Conservation (phyloP, 1,284 basidiomycete genomes). For the Ustilago cynodontis region DNA sequence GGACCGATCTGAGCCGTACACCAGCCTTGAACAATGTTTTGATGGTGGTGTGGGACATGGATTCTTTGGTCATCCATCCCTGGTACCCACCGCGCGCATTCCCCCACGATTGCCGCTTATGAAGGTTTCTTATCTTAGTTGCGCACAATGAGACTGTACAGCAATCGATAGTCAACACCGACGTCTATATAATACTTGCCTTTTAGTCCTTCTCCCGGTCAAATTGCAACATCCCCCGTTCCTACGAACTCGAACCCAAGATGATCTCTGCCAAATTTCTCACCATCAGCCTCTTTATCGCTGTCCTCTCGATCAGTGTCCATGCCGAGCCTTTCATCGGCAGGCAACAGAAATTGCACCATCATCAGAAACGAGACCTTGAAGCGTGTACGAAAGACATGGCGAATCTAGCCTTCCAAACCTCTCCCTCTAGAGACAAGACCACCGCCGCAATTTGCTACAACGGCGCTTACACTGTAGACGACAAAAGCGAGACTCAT, state of each 20-base stretch:
- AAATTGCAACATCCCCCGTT: no score
- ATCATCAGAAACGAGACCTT: neutral
- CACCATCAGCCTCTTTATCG: neutral
- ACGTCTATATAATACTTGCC: neutral
- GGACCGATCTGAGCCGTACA: no score
- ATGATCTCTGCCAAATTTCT: neutral
- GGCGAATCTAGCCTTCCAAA: neutral
- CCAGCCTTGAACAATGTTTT: no score
- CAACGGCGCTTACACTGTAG: neutral
- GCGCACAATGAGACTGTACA: no score
- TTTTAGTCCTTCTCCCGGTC: no score
- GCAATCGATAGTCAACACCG: no score
- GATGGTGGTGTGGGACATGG: no score
- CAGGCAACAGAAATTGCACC: neutral
- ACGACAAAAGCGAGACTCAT: neutral
- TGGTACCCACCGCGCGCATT: no score
- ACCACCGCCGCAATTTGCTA: neutral
- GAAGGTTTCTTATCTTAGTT: no score
- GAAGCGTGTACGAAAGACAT: neutral
- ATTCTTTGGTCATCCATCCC: no score
- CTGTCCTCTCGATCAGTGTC: neutral
- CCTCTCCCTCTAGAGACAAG: neutral
- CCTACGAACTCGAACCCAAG: no score
- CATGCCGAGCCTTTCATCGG: neutral
- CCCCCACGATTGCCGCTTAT: no score